Evolutionary conservation across 163 green algal genomes (phyloP), one percentile per base, ranked within the genome.

Genomic region (Scenedesmus sp.): DNA sequence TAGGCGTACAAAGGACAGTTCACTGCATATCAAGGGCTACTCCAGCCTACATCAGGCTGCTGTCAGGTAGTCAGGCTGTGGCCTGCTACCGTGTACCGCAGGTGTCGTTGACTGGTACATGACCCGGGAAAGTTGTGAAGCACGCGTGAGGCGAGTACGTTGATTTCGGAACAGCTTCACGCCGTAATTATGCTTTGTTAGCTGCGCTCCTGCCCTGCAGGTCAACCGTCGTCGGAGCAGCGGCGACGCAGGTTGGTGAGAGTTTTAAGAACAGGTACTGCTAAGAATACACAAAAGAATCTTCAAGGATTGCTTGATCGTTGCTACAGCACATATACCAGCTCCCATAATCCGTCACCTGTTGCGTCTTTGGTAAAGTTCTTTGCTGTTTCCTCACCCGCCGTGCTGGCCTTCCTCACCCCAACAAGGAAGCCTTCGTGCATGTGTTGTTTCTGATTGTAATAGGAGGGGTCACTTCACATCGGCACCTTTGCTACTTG

Each of bases 291-390:
- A 40, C 7, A 22, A 40, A 26, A 40, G 40, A 26, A 76, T 30
- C 37, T 40, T 76, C 65, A 76, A 76, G 65, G 65, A 76, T 76
- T 10, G 5, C 10, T 6, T 76, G 65, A 20, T 76, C 30, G 30
- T 30, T 76, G 26, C 61, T 7, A 37, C 3, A 35, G 22, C 24
- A 7, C 24, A 3, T 24, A 35, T 12, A 24, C 61, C 30, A 18
- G 59, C 20, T 10, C 3, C 65, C 12, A 12, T n/a, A n/a, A 76
- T 35, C 65, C 37, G 65, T 40, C 5, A 76, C 65, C 65, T 26
- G 56, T 68, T 33, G 59, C 24, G 59, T 76, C 65, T 76, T 76
- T 76, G 65, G 65, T 76, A 76, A 76, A 40, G 30, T 76, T 76
- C 30, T 37, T 15, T 4, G 30, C 65, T 37, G 65, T 76, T 40